Evolutionary conservation across 2,329 filamentous ascomycete genomes (phyloP).

Genomic region (Stromatinia cepivora): DNA sequence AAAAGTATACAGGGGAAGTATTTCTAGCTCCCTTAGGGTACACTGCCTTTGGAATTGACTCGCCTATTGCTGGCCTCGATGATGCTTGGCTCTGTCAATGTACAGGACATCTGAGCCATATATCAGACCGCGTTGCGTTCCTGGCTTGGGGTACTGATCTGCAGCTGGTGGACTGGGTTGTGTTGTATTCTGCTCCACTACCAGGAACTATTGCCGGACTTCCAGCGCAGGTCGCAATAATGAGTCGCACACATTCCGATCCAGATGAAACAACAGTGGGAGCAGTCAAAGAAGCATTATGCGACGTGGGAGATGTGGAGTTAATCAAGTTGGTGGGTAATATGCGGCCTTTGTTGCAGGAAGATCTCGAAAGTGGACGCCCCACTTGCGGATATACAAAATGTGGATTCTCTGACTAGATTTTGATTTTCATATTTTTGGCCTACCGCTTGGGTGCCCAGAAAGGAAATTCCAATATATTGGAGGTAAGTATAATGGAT

Average conservation of each 20-base stretch:
- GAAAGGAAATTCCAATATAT: background rate
- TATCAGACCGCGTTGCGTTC: slow-evolving; percentile 18
- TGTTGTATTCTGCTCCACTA: slow-evolving; percentile 16
- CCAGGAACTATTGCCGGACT: slow-evolving; percentile 14
- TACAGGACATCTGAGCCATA: slow-evolving; percentile 15
- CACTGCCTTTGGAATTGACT: slow-evolving; percentile 19
- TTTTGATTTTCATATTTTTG: slow-evolving; percentile 1
- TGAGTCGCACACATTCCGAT: slow-evolving; percentile 10
- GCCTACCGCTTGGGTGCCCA: background rate
- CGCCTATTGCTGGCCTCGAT: slow-evolving; percentile 8
- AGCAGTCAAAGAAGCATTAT: slow-evolving; percentile 1
- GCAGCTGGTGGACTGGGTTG: background rate
- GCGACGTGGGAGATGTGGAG: background rate
- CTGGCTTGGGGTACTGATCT: slow-evolving; percentile 13
- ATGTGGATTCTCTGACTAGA: slow-evolving; percentile 19
- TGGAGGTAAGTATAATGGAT: too few relatives aligned
- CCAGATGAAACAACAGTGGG: background rate
- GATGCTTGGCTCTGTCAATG: slow-evolving; percentile 17
- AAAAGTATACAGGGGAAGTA: too few relatives aligned
- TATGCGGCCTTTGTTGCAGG: slow-evolving; percentile 14
- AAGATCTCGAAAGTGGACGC: background rate
- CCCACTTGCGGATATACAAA: slow-evolving; percentile 19
- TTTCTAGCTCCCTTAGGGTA: too few relatives aligned
- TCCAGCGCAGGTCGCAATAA: slow-evolving; percentile 17
- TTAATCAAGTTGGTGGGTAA: slow-evolving; percentile 4